Percentiles rank a stretch among this genome's conserved stretches.
Conservation (phyloP, 306 rosid genomes). For the Pachyrhizus erosus region DNA sequence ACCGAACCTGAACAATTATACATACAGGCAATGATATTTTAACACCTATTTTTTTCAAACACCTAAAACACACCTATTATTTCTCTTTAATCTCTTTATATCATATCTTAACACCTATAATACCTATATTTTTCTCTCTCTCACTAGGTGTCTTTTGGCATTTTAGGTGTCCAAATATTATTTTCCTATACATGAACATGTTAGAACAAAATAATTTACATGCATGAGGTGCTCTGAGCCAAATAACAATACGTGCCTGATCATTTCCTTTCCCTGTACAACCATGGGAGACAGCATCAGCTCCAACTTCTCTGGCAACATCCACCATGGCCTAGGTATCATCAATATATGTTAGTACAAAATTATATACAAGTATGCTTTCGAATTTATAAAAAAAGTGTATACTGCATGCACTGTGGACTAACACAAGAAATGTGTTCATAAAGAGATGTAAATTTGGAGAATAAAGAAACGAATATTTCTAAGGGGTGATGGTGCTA, state of each 20-base stretch:
- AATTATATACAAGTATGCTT: background rate
- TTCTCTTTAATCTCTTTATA: no score
- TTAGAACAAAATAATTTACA: constrained; percentile 32
- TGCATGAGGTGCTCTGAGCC: background rate
- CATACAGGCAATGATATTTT: no score
- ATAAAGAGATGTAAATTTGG: background rate
- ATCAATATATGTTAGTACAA: background rate
- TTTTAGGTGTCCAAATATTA: no score
- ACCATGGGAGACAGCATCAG: no score
- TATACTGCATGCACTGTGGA: background rate
- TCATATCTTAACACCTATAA: no score
- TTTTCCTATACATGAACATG: constrained; percentile 2
- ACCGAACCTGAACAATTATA: constrained; percentile 86
- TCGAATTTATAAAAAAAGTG: background rate
- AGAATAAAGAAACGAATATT: no score
- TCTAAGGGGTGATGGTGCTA: no score
- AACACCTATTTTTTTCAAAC: no score
- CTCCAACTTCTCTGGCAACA: constrained; percentile 89
- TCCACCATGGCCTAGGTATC: constrained; percentile 87
- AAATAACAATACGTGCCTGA: constrained; percentile 61
- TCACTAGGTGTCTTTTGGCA: no score
- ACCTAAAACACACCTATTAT: no score
- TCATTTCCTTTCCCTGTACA: constrained; percentile 97
- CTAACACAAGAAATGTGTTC: background rate
- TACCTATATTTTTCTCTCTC: no score